phyloP scores from a whole-genome alignment of 176 grass and related monocot genomes.

The Hordeum vulgare region DNA sequence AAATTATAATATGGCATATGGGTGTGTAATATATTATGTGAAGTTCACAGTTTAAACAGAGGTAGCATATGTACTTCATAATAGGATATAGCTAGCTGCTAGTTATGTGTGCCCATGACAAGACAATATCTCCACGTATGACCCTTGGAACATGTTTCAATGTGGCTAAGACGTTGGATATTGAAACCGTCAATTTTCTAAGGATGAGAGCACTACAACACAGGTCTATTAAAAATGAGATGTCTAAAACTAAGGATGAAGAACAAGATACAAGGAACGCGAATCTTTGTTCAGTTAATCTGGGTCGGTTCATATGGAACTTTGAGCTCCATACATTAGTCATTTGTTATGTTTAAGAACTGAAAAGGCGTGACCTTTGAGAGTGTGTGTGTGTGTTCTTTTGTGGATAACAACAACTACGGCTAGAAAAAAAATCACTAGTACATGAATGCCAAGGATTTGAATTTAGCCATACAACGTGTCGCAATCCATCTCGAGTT shows the following conservation, averaged over 20 bases:
- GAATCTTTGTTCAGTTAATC: neutral
- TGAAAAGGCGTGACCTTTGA: slow-evolving; percentile 16
- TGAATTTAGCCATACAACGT: neutral
- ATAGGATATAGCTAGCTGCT: too few relatives aligned
- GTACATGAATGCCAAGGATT: slow-evolving; percentile 18
- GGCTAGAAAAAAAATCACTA: neutral
- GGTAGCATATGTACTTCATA: too few relatives aligned
- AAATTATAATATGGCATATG: neutral
- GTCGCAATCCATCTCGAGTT: slow-evolving; percentile 32
- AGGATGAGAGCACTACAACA: neutral
- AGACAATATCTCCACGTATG: neutral
- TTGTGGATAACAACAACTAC: slow-evolving; percentile 5
- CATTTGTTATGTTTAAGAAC: slow-evolving; percentile 16
- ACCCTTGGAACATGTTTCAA: slow-evolving; percentile 5
- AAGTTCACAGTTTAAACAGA: neutral
- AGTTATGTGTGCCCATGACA: too few relatives aligned
- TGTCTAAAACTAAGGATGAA: neutral
- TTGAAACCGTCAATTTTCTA: slow-evolving; percentile 9
- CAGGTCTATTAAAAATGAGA: neutral
- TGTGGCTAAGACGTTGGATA: slow-evolving; percentile 20
- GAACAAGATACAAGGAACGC: neutral
- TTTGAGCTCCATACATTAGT: neutral
- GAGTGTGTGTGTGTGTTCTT: neutral
- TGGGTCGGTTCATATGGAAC: neutral
- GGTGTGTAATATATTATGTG: neutral